Conservation (phyloP, 176 grass and related monocot genomes). For the Aegilops speltoides region DNA sequence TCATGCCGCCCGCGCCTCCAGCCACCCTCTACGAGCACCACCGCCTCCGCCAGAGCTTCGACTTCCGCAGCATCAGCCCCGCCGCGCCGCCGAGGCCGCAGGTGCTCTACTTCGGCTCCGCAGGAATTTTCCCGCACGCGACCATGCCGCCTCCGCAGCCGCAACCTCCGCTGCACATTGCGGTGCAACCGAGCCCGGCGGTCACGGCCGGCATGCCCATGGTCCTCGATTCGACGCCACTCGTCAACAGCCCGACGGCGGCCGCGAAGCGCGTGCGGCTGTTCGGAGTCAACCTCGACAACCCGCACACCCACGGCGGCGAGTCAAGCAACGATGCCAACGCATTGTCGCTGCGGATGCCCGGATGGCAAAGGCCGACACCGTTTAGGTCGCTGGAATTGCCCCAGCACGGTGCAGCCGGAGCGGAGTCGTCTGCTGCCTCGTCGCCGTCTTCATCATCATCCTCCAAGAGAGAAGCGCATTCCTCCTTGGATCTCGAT, state of each 20-base stretch:
- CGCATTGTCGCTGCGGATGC: conserved; percentile 57
- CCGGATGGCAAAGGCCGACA: conserved; percentile 53
- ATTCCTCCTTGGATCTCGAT: conserved; percentile 95
- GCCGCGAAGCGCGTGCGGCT: conserved; percentile 78
- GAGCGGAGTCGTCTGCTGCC: conserved; percentile 36
- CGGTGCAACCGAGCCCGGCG: conserved; percentile 38
- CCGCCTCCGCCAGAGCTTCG: conserved; percentile 58
- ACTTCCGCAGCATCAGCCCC: conserved; percentile 39
- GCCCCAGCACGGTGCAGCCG: conserved; percentile 22
- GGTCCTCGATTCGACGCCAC: conserved; percentile 67
- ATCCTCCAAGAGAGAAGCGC: conserved; percentile 67
- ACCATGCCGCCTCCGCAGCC: conserved; percentile 37
- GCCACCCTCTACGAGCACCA: conserved; percentile 91
- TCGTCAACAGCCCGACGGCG: conserved; percentile 37
- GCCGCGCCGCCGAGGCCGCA: conserved; percentile 22
- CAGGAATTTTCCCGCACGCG: conserved; percentile 23
- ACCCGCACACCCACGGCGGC: conserved; percentile 35
- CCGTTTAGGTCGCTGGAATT: conserved; percentile 44
- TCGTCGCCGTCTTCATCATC: conserved; percentile 60
- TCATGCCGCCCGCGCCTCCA: conserved; percentile 49
- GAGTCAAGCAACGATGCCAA: conserved; percentile 40
- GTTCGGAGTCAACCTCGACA: conserved; percentile 95
- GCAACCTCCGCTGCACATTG: conserved; percentile 38
- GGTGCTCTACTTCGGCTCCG: conserved; percentile 52
- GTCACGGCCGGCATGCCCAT: conserved; percentile 33